phyloP scores from a whole-genome alignment of 768 basidiomycete genomes.

The Trametes coccinea region DNA sequence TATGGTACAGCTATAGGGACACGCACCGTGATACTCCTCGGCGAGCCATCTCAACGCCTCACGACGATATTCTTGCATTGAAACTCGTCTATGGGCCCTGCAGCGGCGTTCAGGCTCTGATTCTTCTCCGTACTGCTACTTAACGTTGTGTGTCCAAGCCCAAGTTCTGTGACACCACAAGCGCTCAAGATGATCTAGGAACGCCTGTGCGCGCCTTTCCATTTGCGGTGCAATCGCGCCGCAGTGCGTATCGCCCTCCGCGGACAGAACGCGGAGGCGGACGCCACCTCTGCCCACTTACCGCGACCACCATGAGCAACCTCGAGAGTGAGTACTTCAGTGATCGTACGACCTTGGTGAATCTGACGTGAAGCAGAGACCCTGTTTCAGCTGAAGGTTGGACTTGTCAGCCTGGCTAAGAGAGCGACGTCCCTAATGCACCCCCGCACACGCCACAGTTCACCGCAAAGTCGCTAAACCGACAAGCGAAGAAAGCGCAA shows the following conservation, averaged over 20 bases:
- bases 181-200: conserved; percentile 16
- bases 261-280: not conserved
- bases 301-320: conserved; percentile 58
- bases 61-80: not conserved
- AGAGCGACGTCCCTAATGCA: conserved; percentile 5
- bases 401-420: not conserved
- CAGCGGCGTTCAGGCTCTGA: too few species aligned
- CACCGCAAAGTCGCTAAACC: conserved; percentile 92
- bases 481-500: conserved; percentile 96
- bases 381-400: conserved; percentile 96
- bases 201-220: conserved; percentile 10
- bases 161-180: not conserved
- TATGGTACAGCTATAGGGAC: not conserved
- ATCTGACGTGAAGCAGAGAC: conserved; percentile 67
- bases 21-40: conserved; percentile 14
- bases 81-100: too few species aligned
- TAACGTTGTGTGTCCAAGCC: conserved; percentile 4
- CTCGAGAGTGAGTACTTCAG: conserved; percentile 75
- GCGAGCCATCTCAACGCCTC: conserved; percentile 12
- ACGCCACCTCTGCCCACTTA: conserved; percentile 4
- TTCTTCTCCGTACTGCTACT: not conserved
- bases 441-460: conserved; percentile 55
- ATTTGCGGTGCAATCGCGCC: conserved; percentile 8
- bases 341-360: too few species aligned
- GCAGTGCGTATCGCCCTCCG: conserved; percentile 17